A percentile compares a stretch with the other conserved stretches of the same genome.
Conservation (phyloP, 202 grass and related monocot genomes). For the Dendrocalamus latiflorus region DNA sequence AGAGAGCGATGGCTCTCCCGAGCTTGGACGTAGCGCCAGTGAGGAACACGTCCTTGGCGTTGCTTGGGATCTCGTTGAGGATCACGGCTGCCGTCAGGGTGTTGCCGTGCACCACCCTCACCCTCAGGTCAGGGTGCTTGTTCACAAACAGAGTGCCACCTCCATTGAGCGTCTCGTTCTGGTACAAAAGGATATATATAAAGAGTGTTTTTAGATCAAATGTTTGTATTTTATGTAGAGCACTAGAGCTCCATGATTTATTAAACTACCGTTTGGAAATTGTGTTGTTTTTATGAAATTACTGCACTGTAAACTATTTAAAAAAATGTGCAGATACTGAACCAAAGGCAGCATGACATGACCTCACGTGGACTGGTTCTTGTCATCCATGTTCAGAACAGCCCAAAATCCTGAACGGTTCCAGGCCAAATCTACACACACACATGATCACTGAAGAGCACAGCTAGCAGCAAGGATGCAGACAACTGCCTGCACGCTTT, state of each 20-base stretch:
- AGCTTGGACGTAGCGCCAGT: slow-evolving; percentile 91
- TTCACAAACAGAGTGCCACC: slow-evolving; percentile 72
- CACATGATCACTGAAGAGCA: background rate
- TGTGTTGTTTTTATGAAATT: background rate
- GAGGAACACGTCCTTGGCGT: slow-evolving; percentile 71
- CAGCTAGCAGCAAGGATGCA: background rate
- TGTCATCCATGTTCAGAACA: background rate
- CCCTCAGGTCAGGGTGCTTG: slow-evolving; percentile 69
- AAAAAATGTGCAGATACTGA: background rate
- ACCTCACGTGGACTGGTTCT: background rate
- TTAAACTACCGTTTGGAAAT: background rate
- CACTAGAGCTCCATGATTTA: background rate
- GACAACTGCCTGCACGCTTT: background rate
- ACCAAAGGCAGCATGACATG: background rate
- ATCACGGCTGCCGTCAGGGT: slow-evolving; percentile 87
- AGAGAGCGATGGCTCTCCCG: slow-evolving; percentile 75
- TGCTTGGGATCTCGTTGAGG: slow-evolving; percentile 73
- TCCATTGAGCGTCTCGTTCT: slow-evolving; percentile 88
- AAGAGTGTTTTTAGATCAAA: background rate
- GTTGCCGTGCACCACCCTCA: slow-evolving; percentile 91
- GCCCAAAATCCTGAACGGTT: background rate
- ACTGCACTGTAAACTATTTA: background rate
- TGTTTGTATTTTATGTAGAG: background rate
- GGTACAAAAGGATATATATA: background rate
- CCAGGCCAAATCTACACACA: background rate